Evolutionary conservation across 371 early-diverging fungal species (phyloP).

Genomic region (Syncephalastrum racemosum): DNA sequence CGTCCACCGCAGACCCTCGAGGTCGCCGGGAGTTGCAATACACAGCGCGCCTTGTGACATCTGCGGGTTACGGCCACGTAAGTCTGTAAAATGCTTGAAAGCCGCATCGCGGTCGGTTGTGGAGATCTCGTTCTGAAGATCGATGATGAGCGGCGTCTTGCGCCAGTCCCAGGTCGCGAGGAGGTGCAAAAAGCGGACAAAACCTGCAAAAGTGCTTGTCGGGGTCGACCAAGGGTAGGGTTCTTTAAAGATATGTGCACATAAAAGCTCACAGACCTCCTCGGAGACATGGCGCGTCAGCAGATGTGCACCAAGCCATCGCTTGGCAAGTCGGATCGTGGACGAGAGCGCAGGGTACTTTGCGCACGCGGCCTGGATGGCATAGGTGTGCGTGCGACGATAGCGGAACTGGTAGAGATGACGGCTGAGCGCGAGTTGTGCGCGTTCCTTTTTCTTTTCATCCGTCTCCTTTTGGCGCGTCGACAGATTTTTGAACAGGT

Average conservation of each 20-base stretch:
- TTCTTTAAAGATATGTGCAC: slow-evolving; percentile 64
- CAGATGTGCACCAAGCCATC: slow-evolving; percentile 85
- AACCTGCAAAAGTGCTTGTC: slow-evolving; percentile 65
- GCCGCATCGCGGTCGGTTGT: slow-evolving; percentile 45
- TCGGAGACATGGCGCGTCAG: slow-evolving; percentile 57
- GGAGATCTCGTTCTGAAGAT: slow-evolving; percentile 66
- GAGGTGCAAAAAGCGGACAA: slow-evolving; percentile 71
- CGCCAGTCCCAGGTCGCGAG: slow-evolving; percentile 76
- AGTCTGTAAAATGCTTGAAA: slow-evolving; percentile 41
- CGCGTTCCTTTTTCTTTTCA: slow-evolving; percentile 27
- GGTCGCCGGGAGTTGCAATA: slow-evolving; percentile 66
- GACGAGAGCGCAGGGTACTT: slow-evolving; percentile 65
- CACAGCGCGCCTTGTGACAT: slow-evolving; percentile 60
- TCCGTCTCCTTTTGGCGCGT: slow-evolving; percentile 45
- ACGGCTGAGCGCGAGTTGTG: slow-evolving; percentile 45
- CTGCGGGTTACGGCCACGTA: slow-evolving; percentile 41
- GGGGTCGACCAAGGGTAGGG: slow-evolving; percentile 64
- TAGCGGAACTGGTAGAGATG: slow-evolving; percentile 54
- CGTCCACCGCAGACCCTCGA: slow-evolving; percentile 58
- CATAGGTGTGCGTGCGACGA: slow-evolving; percentile 63
- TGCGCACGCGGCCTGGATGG: slow-evolving; percentile 70
- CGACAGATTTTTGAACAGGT: slow-evolving; percentile 56
- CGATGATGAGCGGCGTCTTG: slow-evolving; percentile 73
- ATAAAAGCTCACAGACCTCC: slow-evolving; percentile 62
- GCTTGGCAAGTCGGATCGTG: slow-evolving; percentile 80